Evolutionary conservation across 495 filamentous ascomycete genomes (phyloP).

Genomic region (Oleoguttula mirabilis): DNA sequence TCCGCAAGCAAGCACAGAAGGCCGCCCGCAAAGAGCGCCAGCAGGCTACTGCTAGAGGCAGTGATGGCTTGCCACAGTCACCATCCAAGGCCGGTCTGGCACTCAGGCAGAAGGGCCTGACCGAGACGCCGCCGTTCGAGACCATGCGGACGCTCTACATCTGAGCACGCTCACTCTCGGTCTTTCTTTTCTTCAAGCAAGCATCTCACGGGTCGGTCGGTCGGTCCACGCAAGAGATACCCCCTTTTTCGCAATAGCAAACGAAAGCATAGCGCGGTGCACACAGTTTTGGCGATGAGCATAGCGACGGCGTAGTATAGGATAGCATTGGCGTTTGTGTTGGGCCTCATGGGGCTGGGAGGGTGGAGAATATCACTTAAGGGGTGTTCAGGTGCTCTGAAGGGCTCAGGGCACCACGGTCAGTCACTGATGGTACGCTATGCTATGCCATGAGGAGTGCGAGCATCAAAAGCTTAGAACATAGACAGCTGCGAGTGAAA

Average conservation of each 20-base stretch:
- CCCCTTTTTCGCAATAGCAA: conserved; percentile 1
- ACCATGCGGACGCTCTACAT: conserved; percentile 24
- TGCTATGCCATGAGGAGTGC: too few relatives aligned
- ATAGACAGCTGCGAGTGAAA: too few relatives aligned
- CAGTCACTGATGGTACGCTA: too few relatives aligned
- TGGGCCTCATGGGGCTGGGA: too few relatives aligned
- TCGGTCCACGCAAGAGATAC: neutral
- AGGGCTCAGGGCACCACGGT: too few relatives aligned
- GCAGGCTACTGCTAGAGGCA: conserved; percentile 15
- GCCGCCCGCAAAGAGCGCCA: conserved; percentile 35
- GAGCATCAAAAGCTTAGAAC: too few relatives aligned
- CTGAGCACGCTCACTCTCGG: too few relatives aligned
- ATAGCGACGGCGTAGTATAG: neutral
- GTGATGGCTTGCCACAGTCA: conserved; percentile 4
- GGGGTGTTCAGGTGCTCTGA: too few relatives aligned
- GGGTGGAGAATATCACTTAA: too few relatives aligned
- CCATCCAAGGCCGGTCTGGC: conserved; percentile 10
- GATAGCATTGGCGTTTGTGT: too few relatives aligned
- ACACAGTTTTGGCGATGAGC: neutral
- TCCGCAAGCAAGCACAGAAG: conserved; percentile 37
- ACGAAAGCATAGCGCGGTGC: conserved; percentile 8
- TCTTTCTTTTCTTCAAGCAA: neutral
- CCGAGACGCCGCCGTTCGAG: conserved; percentile 18
- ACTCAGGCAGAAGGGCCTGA: conserved; percentile 15
- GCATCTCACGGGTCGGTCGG: conserved; percentile 5